Percentiles rank a stretch among this genome's conserved stretches.
These are phyloP conservation scores for Obba rivulosa DNA, from an alignment of 768 basidiomycete species.

Conservation along the genomic window DNA sequence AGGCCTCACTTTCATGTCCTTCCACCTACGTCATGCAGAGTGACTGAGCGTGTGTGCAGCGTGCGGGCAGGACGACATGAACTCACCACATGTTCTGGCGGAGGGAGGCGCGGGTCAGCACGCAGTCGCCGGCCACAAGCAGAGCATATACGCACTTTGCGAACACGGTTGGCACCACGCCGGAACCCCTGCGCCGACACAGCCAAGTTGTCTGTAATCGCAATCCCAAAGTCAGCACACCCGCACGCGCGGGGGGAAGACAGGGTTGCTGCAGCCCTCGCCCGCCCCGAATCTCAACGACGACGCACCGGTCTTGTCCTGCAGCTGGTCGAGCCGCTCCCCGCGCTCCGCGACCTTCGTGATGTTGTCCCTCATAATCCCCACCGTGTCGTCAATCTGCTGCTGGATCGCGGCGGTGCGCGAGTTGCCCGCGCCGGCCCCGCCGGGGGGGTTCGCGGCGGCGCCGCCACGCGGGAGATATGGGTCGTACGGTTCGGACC, in stretches of 20 bases:
- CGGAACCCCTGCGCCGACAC: constrained; percentile 99
- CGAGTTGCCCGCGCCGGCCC: constrained; percentile 51
- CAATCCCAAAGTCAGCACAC: constrained; percentile 2
- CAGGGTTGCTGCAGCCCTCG: neutral
- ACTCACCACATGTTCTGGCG: constrained; percentile 86
- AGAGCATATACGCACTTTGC: constrained; percentile 66
- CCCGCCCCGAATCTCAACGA: neutral
- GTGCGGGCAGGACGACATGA: constrained; percentile 1
- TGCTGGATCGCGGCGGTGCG: constrained; percentile 94
- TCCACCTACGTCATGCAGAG: constrained; percentile 60
- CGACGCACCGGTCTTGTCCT: constrained; percentile 93
- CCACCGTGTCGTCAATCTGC: constrained; percentile 97
- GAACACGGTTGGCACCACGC: constrained; percentile 92
- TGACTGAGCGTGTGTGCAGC: neutral
- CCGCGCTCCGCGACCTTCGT: constrained; percentile 93
- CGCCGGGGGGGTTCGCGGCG: constrained; percentile 44
- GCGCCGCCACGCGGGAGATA: constrained; percentile 87
- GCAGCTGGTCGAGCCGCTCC: constrained; percentile 87
- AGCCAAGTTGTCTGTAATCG: constrained; percentile 91
- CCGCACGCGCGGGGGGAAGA: neutral
- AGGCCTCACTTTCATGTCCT: constrained; percentile 86
- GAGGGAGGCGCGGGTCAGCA: neutral
- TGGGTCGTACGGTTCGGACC: constrained; percentile 99
- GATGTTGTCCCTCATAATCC: constrained; percentile 98
- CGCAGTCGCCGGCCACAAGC: neutral